phyloP scores from a whole-genome alignment of 106 monocot species.

The Acorus calamus region DNA sequence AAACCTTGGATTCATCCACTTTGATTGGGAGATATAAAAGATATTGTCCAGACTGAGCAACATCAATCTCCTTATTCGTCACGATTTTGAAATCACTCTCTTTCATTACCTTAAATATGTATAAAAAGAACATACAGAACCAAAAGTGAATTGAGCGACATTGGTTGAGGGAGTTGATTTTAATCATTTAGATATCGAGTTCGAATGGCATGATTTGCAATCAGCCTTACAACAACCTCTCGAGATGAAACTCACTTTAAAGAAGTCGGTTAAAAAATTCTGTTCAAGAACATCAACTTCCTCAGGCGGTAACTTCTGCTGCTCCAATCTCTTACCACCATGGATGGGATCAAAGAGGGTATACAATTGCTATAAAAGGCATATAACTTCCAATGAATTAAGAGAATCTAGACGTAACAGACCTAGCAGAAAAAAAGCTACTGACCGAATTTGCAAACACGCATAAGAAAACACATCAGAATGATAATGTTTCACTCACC shows the following conservation, averaged over 20 bases:
- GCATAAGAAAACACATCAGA: no score
- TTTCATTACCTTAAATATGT: slow-evolving; percentile 50
- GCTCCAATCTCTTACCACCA: slow-evolving; percentile 41
- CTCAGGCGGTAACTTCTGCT: slow-evolving; percentile 35
- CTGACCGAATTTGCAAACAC: no score
- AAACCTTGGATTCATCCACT: slow-evolving; percentile 93
- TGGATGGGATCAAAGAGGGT: slow-evolving; percentile 65
- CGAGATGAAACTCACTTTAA: slow-evolving; percentile 27
- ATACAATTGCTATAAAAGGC: slow-evolving; percentile 55
- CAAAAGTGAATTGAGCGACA: no score
- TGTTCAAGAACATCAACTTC: slow-evolving; percentile 60
- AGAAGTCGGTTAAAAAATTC: slow-evolving; percentile 53
- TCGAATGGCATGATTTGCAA: no score
- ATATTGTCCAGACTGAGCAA: slow-evolving; percentile 80
- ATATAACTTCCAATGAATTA: no score
- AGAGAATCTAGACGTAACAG: no score
- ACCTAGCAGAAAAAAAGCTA: no score
- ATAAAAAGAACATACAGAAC: no score
- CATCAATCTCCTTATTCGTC: slow-evolving; percentile 64
- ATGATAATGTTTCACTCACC: slow-evolving; percentile 14
- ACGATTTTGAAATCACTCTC: slow-evolving; percentile 92
- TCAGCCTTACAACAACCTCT: neutral
- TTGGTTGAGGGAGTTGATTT: no score
- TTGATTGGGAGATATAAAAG: slow-evolving; percentile 84
- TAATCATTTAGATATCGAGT: no score